These are phyloP conservation scores for Pyronema omphalodes DNA, from an alignment of 495 filamentous ascomycete species.

Conservation along the genomic window DNA sequence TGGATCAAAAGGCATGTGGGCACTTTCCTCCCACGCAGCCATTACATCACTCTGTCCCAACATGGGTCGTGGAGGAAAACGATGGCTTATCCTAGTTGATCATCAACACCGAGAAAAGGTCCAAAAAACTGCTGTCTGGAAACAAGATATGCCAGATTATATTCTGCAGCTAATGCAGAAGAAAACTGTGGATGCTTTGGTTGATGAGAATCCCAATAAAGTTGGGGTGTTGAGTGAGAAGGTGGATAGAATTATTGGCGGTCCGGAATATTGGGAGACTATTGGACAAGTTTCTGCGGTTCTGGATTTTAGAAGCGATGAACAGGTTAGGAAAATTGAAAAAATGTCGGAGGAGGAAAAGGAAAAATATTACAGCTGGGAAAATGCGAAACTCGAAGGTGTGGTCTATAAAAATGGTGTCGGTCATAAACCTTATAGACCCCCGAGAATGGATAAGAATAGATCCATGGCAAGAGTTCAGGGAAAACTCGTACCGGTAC, in stretches of 20 bases:
- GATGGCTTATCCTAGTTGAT: slow-evolving; percentile 9
- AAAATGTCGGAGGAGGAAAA: background rate
- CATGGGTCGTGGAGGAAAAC: background rate
- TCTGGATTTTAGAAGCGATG: background rate
- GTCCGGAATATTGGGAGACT: background rate
- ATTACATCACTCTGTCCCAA: slow-evolving; percentile 8
- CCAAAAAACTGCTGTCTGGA: slow-evolving; percentile 6
- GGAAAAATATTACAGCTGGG: background rate
- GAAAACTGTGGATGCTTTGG: slow-evolving; percentile 26
- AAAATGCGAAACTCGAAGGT: background rate
- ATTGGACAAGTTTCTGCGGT: background rate
- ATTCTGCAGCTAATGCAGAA: slow-evolving; percentile 10
- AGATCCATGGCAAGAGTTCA: slow-evolving; percentile 7
- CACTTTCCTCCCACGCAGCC: slow-evolving; percentile 3
- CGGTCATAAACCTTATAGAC: background rate
- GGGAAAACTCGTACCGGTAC: slow-evolving; percentile 15
- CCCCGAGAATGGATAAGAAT: background rate
- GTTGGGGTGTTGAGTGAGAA: slow-evolving; percentile 14
- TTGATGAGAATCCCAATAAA: slow-evolving; percentile 31
- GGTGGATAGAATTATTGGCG: background rate
- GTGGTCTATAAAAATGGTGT: background rate
- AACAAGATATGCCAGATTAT: slow-evolving; percentile 11
- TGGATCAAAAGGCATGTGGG: background rate
- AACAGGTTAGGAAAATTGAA: background rate
- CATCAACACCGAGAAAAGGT: background rate